Base-by-base conservation (phyloP, 1,284 basidiomycete species). In the Trichosporon coremiiforme region DNA sequence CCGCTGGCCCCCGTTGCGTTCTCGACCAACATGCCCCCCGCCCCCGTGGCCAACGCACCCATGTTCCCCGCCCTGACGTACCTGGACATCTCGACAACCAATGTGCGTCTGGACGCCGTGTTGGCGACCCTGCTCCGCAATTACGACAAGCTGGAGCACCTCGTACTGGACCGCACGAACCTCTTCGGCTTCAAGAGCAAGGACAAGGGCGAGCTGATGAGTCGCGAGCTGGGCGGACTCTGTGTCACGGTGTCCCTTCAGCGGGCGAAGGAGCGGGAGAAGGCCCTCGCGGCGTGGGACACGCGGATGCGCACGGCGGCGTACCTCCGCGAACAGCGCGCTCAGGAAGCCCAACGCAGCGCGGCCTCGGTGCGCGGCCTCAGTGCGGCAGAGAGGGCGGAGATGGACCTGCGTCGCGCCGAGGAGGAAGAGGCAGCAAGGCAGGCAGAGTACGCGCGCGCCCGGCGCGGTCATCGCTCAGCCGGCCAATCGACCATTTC, bases 41-140 rank as follows among this genome's bases (percentile, higher is more conserved):
- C 55, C 50, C 55, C 20, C 17, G 65, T 57, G 64, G 55, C 50
- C 29, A 64, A 63, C 25, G 63, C 64, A 2, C 45, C 38, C 8
- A 69, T 78, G 17, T 83, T 84, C 69, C 84, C 84, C 0, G 69
- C 74, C 1, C 70, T 85, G 20, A 67, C 71, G 12, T 84, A 80
- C 66, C 79, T 85, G 17, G 84, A 85, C 71, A 77, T 85, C n/a
- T 83, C 82, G 5, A 84, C 84, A 5, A 82, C 83, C n/a, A 84
- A 84, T 64, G 75, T 85, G 6, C 77, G 83, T 35, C 75, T 84
- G 20, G 82, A 84, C 57, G 77, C 77, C 3, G 76, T 78, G 8
- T 73, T 85, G 0, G 70, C 79, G 0, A 73, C 77, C 13, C 70
- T 85, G 29, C 70, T 84, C 3, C 70, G 75, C 31, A 68, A 69